Base-by-base conservation (phyloP, 2,329 filamentous ascomycete species). In the Claviceps monticola region DNA sequence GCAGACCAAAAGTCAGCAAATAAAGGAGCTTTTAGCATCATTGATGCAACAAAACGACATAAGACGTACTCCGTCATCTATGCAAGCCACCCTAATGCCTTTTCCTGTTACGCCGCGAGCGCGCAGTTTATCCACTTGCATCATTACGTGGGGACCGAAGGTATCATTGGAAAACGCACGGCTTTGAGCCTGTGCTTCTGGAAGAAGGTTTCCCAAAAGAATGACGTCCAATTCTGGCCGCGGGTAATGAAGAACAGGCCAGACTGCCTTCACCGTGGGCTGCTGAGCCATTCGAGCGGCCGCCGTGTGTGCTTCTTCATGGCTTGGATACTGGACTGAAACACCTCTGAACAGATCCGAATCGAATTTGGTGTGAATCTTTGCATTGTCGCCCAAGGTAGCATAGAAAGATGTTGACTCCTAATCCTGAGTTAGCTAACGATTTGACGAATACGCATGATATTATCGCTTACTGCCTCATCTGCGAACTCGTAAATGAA, bases 31-130 rank as follows among this genome's bases (percentile, higher is more conserved):
- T 29, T 29, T 11, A 29, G 29, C 29, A 29, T 29, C 9, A 4
- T 36, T 46, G 6, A 9, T 16, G 23, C 13, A 21, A 17, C 17
- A 48, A 29, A 36, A 21, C 23, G 13, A n/a, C 34, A 16, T n/a
- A 7, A 26, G 23, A 80, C 51, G 34, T 75, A 74, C 8, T 59
- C 56, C 56, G 17, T 37, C 44, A 45, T 56, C 55, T 14, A 57
- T 52, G 7, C 56, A 23, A 8, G 50, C 56, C 36, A 56, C 23
- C 26, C 53, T 50, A 17, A 56, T 37, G 11, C 55, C 56, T 48
- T 52, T 55, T 13, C 56, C 56, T n/a, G 49, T 56, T 37, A 51
- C 48, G 4, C 55, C 55, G 16, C 50, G 37, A 17, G 44, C 45
- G 21, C 50, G 56, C 4, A 57, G 48, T 51, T 51, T 54, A 38